phyloP scores from a whole-genome alignment of 345 rosid genomes.

The Corchorus olitorius region DNA sequence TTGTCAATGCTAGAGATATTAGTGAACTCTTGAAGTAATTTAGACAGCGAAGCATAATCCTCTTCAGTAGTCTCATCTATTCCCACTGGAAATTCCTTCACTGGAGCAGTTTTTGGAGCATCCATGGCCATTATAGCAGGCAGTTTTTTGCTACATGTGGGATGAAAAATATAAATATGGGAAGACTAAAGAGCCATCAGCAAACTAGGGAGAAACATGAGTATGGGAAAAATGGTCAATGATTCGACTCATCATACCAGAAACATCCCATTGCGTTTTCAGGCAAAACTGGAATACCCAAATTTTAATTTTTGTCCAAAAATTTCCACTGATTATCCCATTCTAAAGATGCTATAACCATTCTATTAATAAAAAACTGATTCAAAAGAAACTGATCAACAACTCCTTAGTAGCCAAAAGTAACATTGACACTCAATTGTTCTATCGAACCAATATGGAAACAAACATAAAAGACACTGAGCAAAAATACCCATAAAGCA shows the following conservation, averaged over 20 bases:
- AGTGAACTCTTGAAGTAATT: conserved; percentile 67
- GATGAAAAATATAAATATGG: conserved; percentile 12
- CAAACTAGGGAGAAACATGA: background rate
- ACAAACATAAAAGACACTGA: conserved; percentile 13
- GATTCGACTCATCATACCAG: background rate
- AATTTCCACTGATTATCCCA: background rate
- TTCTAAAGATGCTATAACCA: background rate
- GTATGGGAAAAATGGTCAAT: background rate
- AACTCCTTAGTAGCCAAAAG: background rate
- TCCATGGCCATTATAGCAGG: conserved; percentile 47
- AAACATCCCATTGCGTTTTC: background rate
- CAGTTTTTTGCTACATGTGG: conserved; percentile 32
- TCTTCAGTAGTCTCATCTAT: conserved; percentile 60
- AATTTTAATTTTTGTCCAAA: background rate
- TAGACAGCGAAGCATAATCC: conserved; percentile 69
- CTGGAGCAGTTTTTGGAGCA: conserved; percentile 37
- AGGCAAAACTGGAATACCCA: background rate
- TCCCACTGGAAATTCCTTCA: conserved; percentile 45
- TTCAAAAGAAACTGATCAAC: background rate
- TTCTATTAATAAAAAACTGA: background rate
- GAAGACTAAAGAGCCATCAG: background rate
- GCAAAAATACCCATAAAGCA: conserved; percentile 19
- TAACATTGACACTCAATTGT: background rate
- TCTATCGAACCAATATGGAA: background rate
- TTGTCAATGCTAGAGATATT: conserved; percentile 65